A percentile compares a stretch with the other conserved stretches of the same genome.
Conservation (phyloP, 371 early-diverging fungal species). For the Mucor plumbeus region DNA sequence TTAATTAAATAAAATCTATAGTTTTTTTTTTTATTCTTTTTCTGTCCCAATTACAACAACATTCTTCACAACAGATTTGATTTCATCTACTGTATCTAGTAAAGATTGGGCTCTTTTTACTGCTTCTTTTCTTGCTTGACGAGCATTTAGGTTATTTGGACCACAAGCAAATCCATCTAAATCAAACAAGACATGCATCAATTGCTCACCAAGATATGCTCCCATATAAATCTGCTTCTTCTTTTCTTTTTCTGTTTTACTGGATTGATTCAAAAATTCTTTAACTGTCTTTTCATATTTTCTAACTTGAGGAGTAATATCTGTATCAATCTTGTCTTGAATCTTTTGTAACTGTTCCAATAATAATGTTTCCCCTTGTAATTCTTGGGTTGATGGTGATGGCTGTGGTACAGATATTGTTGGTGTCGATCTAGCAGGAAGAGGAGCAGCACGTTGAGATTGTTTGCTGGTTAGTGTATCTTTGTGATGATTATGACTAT, state of each 20-base stretch:
- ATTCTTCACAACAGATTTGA: slow-evolving; percentile 30
- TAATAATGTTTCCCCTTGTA: slow-evolving; percentile 6
- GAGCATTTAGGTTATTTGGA: slow-evolving; percentile 19
- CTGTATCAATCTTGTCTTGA: slow-evolving; percentile 12
- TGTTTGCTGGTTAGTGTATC: neutral
- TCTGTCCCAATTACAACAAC: neutral
- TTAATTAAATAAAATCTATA: slow-evolving; percentile 9
- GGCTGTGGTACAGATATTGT: neutral
- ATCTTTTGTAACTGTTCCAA: slow-evolving; percentile 14
- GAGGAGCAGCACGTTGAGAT: neutral
- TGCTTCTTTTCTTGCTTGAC: slow-evolving; percentile 25
- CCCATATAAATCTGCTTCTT: slow-evolving; percentile 27
- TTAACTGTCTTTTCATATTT: slow-evolving; percentile 26
- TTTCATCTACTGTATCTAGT: slow-evolving; percentile 33
- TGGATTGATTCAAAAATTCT: slow-evolving; percentile 6
- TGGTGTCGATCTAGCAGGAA: neutral
- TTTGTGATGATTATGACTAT: neutral
- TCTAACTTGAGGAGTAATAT: slow-evolving; percentile 21
- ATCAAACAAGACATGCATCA: slow-evolving; percentile 36
- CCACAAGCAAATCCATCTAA: slow-evolving; percentile 25
- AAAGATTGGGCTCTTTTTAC: slow-evolving; percentile 26
- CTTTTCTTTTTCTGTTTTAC: slow-evolving; percentile 20
- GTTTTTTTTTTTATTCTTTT: neutral
- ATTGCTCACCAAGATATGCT: slow-evolving; percentile 29
- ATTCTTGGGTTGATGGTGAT: neutral